Conservation (phyloP, 148 eudicot genomes). For the Rheum nobile region DNA sequence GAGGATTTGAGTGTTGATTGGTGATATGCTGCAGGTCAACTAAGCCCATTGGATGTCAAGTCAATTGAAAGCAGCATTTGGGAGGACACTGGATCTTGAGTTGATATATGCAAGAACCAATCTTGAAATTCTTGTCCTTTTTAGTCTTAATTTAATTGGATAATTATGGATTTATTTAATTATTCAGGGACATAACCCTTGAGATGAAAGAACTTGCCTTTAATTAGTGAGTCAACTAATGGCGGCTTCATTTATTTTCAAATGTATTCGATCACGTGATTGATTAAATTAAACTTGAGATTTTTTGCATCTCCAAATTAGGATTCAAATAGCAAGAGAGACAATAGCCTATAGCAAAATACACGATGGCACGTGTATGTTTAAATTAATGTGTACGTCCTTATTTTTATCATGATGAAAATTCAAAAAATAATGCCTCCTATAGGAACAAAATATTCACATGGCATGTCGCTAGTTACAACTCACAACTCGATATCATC, state of each 20-base stretch:
- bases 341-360: neutral
- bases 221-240: neutral
- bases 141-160: neutral
- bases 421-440: neutral
- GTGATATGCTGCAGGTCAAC: conserved; percentile 27
- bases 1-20: neutral
- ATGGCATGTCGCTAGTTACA: neutral
- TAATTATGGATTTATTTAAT: neutral
- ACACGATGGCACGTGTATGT: neutral
- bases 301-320: neutral
- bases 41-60: conserved; percentile 32
- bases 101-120: neutral
- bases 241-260: neutral
- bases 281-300: neutral
- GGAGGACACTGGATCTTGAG: conserved; percentile 16
- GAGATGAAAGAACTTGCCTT: neutral
- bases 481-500: neutral
- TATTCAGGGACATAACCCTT: neutral
- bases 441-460: neutral
- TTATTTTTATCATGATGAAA: neutral
- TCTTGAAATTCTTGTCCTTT: neutral
- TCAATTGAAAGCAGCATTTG: conserved; percentile 31
- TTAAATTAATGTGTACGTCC: neutral
- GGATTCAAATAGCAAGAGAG: neutral
- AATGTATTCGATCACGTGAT: neutral